Evolutionary conservation across 2,329 filamentous ascomycete species (phyloP).

Genomic region (Moelleriella libera): DNA sequence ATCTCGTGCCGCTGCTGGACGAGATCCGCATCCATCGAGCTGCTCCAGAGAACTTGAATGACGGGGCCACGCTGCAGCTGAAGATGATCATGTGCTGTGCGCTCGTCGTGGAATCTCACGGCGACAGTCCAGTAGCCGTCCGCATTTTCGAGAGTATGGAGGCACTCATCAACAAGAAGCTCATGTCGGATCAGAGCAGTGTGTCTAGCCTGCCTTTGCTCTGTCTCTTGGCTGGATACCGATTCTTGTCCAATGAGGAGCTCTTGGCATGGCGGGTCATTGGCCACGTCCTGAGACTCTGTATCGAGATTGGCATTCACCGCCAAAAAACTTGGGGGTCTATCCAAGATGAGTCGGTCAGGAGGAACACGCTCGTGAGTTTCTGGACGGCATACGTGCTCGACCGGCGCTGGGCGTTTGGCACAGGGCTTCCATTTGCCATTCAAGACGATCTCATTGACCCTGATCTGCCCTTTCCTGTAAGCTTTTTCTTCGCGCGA

Average conservation of each 20-base stretch:
- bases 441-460: slow-evolving; percentile 81
- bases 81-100: slow-evolving; percentile 76
- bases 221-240: slow-evolving; percentile 46
- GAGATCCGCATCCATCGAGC: slow-evolving; percentile 20
- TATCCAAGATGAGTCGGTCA: slow-evolving; percentile 55
- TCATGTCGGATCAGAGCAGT: slow-evolving; percentile 38
- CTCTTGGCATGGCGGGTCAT: slow-evolving; percentile 76
- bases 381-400: slow-evolving; percentile 84
- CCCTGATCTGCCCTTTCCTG: slow-evolving; percentile 62
- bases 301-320: slow-evolving; percentile 72
- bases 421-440: slow-evolving; percentile 76
- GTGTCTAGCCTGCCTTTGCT: slow-evolving; percentile 35
- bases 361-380: slow-evolving; percentile 51
- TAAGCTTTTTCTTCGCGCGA: slow-evolving; percentile 24
- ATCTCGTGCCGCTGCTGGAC: slow-evolving; percentile 61
- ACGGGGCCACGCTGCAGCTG: slow-evolving; percentile 49
- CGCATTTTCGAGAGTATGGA: slow-evolving; percentile 67
- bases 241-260: slow-evolving; percentile 79
- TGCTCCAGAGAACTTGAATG: slow-evolving; percentile 24
- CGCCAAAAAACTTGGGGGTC: slow-evolving; percentile 57
- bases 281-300: slow-evolving; percentile 68
- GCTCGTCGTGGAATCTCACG: slow-evolving; percentile 63
- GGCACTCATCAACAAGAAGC: slow-evolving; percentile 50
- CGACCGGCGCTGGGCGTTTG: slow-evolving; percentile 78
- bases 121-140: slow-evolving; percentile 60